Evolutionary conservation across 1,284 basidiomycete species (phyloP), one percentile per base, ranked within the genome.

Genomic region (Puccinia novopanici): DNA sequence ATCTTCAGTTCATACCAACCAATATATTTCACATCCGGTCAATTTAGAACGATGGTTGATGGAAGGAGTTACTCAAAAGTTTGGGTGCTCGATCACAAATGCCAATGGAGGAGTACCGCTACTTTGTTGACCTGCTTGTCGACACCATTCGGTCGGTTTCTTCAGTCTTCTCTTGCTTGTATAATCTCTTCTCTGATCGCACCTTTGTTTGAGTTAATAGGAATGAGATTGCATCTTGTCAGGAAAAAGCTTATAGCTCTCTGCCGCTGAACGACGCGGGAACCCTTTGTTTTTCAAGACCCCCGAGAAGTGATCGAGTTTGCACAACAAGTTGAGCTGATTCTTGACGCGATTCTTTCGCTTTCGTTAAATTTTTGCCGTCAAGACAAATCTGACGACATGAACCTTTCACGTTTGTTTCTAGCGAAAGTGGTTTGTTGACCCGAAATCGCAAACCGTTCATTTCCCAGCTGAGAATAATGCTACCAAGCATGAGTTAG

Each of bases 31-130:
- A 57, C 83, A 85, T 81, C 84, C 86, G 50, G 84, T 86, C 13
- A 83, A 86, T 82, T 83, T 87, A 81, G 97, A 99, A 86, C 89
- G 93, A 72, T 98, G 95, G 93, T 89, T 99, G 81, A 99, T 99
- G 96, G 97, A 99, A 86, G 96, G 96, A 92, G 92, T 84, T 99
- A 99, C 86, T 94, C 93, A 86, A 97, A 98, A 86, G 95, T 99
- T 3, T 99, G 96, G 91, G 93, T 83, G 94, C 95, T 59, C 90
- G 94, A 83, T 92, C 93, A 82, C 91, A 94, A 84, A 93, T 75
- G 55, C 78, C 70, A 40, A 75, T 75, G 70, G 70, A 80, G 50
- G 78, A 80, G 54, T 75, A 80, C 50, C 65, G 61, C 30, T 70
- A 78, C 19, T 78, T 78, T 40, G 50, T 78, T 27, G 65, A 77